phyloP scores from a whole-genome alignment of 495 filamentous ascomycete species.

The Aspergillus bridgeri region DNA sequence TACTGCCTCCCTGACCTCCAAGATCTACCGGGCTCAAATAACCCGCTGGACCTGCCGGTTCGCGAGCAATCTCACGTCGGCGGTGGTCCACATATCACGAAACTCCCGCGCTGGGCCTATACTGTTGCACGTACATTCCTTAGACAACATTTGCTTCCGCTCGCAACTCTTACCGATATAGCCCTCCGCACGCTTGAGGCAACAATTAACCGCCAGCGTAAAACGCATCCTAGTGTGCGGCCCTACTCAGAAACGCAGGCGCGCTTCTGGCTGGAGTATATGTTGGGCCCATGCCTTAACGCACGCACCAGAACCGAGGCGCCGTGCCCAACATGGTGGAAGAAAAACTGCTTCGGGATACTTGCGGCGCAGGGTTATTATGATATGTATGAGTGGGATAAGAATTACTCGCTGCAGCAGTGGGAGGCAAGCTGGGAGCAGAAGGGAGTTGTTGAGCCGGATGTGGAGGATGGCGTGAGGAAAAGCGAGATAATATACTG shows the following conservation, averaged over 20 bases:
- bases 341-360: constrained; percentile 13
- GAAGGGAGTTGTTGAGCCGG: constrained; percentile 16
- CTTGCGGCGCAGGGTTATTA: constrained; percentile 17
- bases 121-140: constrained; percentile 13
- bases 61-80: constrained; percentile 11
- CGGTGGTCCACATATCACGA: constrained; percentile 12
- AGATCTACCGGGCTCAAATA: constrained; percentile 22
- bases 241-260: constrained; percentile 23
- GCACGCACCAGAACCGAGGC: constrained; percentile 4
- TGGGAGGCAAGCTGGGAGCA: constrained; percentile 12
- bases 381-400: constrained; percentile 22
- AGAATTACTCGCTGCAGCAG: constrained; percentile 17
- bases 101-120: constrained; percentile 23
- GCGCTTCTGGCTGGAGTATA: constrained; percentile 24
- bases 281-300: constrained; percentile 1
- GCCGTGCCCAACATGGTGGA: constrained; percentile 4
- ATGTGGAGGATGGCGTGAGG: constrained; percentile 17
- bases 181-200: constrained; percentile 23
- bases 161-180: constrained; percentile 18
- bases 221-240: constrained; percentile 14
- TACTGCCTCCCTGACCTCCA: constrained; percentile 25
- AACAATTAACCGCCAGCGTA: constrained; percentile 19
- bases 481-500: constrained; percentile 20
- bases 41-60: constrained; percentile 13
- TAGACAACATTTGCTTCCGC: constrained; percentile 17